Evolutionary conservation across 257 asterid species (phyloP), one percentile per base, ranked within the genome.

Genomic region (Rhazya stricta): DNA sequence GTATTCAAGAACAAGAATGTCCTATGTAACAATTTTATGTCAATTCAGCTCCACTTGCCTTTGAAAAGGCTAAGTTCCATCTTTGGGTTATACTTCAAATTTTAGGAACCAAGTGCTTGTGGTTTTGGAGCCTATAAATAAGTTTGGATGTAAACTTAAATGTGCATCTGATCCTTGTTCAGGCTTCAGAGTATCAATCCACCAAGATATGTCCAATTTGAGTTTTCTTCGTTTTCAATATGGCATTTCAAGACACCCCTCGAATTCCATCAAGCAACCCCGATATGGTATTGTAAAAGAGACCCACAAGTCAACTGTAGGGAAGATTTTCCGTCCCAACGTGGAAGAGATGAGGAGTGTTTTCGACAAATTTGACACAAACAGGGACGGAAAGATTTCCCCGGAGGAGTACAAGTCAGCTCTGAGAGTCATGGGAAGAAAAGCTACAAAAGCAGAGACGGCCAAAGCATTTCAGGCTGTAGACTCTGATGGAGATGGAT

Each of bases 331-430:
- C 39, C 74, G 77, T 39, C 82, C 83, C 9, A 79, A 41, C 18
- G 34, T 13, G 45, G 86, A 83, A 15, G 89, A 87, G 27, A 65
- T 79, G 74, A 76, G 71, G 68, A 75, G 16, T 34, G 80, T 85
- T 2, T 85, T 87, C 74, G 60, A 54, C 82, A 81, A 81, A 66
- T 83, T 79, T 66, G 91, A 87, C 79, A 1, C 76, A 54, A 82
- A 85, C 77, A 78, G 80, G 11, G 87, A 87, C 34, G 91, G 91
- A 4, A 88, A 82, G 39, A 85, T 88, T 39, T 82, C 88, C 34
- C 50, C 62, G 34, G 80, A 77, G 6, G 89, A 87, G 67, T 81
- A 80, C 78, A 46, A 41, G 67, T 63, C 45, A 1, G 85, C 82
- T n/a, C 69, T 85, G 32, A 53, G 61, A 32, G 62, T 75, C 75